Evolutionary conservation across 2,329 filamentous ascomycete genomes (phyloP), one percentile per base, ranked within the genome.

Genomic region (Ophiostoma populinum): DNA sequence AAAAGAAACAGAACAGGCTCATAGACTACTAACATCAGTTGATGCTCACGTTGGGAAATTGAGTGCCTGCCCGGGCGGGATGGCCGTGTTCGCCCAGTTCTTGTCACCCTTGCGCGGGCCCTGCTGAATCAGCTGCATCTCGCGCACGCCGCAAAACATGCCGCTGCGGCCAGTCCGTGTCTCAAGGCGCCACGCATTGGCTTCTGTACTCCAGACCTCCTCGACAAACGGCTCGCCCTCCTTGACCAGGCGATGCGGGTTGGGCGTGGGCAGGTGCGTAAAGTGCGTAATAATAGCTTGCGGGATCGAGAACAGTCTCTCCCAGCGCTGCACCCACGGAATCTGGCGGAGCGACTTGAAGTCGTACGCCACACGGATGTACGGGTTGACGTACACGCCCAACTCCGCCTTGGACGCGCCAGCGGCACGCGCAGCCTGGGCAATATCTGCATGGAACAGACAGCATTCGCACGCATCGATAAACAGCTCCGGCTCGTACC

Each of bases 331-430:
- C 5, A 68, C 66, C 19, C 73, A 53, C 2, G 60, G 55, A 2
- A 82, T 58, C 66, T 69, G 75, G 1, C 55, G 55, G 7, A 79
- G 59, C 0, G 71, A 69, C 4, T 49, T 49, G 20, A 58, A 53
- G 31, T 68, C 64, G 49, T 85, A 83, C 2, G 78, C 72, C 5
- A 80, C 75, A 17, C 79, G 69, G 28, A 85, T 67, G 47, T 69
- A 83, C 0, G 79, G 79, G 48, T 85, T 85, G 60, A 83, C 69
- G 48, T 70, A 83, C 34, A 81, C 73, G 2, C 69, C 72, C 0
- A 65, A 63, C 25, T 68, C 60, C 8, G 25, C 6, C 2, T 11
- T n/a, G 8, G 49, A 45, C 2, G 51, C 54, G 19, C 51, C 54
- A 2, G 34, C 52, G 35, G 47, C 48, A 10, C 48, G 54, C n/a